Evolutionary conservation across 768 basidiomycete species (phyloP).

Genomic region (Chalciporus sphaerocephalus): DNA sequence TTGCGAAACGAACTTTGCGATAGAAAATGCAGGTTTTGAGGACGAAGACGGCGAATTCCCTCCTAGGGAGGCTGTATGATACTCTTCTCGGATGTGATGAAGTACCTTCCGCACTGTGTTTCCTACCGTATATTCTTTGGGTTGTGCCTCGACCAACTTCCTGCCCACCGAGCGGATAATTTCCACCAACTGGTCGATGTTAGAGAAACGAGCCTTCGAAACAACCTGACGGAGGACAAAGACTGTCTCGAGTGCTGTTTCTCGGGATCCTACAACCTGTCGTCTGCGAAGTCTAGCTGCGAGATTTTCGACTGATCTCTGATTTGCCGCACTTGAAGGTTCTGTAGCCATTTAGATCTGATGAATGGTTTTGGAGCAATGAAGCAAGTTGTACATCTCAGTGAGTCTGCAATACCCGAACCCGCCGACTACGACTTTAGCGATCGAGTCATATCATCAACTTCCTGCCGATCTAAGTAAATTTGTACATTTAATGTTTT

Average conservation of each 20-base stretch:
- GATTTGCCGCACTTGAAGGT: conserved; percentile 36
- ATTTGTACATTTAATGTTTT: too few species aligned
- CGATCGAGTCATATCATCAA: conserved; percentile 17
- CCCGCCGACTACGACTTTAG: neutral
- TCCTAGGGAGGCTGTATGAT: conserved; percentile 71
- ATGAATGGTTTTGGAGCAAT: neutral
- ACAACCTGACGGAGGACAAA: conserved; percentile 87
- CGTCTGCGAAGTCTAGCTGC: conserved; percentile 68
- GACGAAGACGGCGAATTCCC: conserved; percentile 38
- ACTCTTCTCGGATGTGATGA: conserved; percentile 94
- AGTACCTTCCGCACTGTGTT: conserved; percentile 92
- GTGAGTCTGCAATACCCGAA: neutral
- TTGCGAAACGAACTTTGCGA: conserved; percentile 77
- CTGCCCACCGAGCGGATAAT: conserved; percentile 78
- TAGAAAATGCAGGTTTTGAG: conserved; percentile 53
- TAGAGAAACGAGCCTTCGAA: conserved; percentile 78
- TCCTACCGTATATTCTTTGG: conserved; percentile 94
- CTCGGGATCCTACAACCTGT: conserved; percentile 87
- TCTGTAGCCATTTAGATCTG: conserved; percentile 48
- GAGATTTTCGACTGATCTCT: conserved; percentile 62
- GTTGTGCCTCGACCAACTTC: conserved; percentile 83
- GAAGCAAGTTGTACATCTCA: neutral
- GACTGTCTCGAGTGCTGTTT: conserved; percentile 85
- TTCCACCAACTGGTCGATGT: conserved; percentile 78
- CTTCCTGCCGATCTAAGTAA: conserved; percentile 10